phyloP scores from a whole-genome alignment of 2,329 filamentous ascomycete species.

The Colletotrichum plurivorum region DNA sequence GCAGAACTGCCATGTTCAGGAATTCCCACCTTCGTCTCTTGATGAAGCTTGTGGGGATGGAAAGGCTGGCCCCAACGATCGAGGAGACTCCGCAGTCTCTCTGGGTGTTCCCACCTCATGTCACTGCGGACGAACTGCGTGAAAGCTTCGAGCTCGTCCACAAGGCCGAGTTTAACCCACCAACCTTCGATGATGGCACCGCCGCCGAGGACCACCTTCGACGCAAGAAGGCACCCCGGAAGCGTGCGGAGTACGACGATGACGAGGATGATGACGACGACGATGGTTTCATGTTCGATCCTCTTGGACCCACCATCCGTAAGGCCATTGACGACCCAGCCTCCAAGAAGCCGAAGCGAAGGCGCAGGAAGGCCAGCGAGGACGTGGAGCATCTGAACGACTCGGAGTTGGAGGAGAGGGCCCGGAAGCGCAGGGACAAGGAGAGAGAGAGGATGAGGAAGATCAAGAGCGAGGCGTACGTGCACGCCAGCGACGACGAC shows the following conservation, averaged over 20 bases:
- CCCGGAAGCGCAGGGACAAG: conserved; percentile 73
- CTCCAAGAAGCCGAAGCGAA: conserved; percentile 51
- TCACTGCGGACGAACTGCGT: conserved; percentile 76
- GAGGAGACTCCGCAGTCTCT: conserved; percentile 82
- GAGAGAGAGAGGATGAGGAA: conserved; percentile 83
- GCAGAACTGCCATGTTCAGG: conserved; percentile 85
- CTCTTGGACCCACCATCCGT: conserved; percentile 74
- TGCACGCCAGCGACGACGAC: conserved; percentile 90
- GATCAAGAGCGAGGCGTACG: conserved; percentile 88
- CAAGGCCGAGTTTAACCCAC: conserved; percentile 83
- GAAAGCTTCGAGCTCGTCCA: conserved; percentile 81
- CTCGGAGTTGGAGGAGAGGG: conserved; percentile 75
- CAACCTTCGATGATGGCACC: conserved; percentile 81
- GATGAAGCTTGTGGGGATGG: conserved; percentile 81
- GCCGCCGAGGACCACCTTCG: conserved; percentile 85
- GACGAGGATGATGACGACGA: conserved; percentile 66
- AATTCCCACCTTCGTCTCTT: conserved; percentile 90
- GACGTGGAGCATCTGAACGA: conserved; percentile 67
- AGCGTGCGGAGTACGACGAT: conserved; percentile 78
- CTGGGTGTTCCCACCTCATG: conserved; percentile 81
- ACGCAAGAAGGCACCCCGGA: conserved; percentile 72
- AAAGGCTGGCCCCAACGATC: conserved; percentile 65
- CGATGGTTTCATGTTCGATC: conserved; percentile 76
- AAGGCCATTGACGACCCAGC: conserved; percentile 63
- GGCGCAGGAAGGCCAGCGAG: conserved; percentile 61